phyloP scores from a whole-genome alignment of 176 grass and related monocot genomes.

The Puya raimondii region DNA sequence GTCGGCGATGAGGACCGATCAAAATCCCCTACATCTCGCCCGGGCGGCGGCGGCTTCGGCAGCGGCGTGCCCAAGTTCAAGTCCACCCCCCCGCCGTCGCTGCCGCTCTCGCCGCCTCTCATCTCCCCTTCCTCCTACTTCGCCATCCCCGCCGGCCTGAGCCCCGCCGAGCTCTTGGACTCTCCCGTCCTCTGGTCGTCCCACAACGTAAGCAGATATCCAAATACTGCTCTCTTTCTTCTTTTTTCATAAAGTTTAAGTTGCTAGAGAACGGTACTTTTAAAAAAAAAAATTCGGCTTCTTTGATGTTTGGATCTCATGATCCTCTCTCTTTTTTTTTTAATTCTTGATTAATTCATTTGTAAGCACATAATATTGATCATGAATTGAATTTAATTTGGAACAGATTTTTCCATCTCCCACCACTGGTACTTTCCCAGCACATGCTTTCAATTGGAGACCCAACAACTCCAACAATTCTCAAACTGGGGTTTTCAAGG shows the following conservation, averaged over 20 bases:
- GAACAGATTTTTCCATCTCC: conserved; percentile 58
- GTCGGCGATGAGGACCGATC: conserved; percentile 10
- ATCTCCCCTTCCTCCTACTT: conserved; percentile 79
- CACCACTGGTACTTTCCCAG: conserved; percentile 68
- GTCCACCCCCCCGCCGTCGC: conserved; percentile 68
- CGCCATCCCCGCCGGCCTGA: conserved; percentile 66
- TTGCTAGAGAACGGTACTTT: no score
- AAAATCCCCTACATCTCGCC: conserved; percentile 20
- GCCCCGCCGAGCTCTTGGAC: conserved; percentile 80
- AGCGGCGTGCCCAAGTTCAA: conserved; percentile 85
- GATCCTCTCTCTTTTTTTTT: neutral
- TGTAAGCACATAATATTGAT: no score
- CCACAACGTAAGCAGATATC: conserved; percentile 41
- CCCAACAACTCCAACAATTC: conserved; percentile 12
- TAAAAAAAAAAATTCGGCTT: no score
- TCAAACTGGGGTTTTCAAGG: conserved; percentile 31
- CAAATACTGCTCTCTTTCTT: no score
- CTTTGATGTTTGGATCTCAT: neutral
- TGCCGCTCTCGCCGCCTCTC: conserved; percentile 62
- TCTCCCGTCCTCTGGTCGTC: conserved; percentile 74
- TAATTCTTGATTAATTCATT: no score
- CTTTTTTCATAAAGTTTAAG: no score
- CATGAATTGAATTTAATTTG: no score
- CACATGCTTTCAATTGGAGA: conserved; percentile 43
- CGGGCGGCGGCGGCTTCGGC: neutral